These are phyloP conservation scores for Iris pallida DNA, from an alignment of 116 monocot species.

Conservation along the genomic window DNA sequence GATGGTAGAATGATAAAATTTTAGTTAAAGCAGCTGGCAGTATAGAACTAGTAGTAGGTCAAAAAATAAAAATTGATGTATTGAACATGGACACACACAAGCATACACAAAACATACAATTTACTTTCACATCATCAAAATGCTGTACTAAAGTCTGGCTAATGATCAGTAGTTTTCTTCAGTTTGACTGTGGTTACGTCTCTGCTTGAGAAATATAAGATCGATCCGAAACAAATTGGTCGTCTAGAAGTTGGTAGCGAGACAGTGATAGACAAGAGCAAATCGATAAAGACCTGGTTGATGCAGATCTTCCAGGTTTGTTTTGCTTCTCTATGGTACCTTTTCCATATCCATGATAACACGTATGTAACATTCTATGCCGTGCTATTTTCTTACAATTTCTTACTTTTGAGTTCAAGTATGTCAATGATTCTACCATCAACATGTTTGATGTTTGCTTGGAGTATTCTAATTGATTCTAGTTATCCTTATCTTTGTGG, in stretches of 20 bases:
- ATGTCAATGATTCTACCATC: too few relatives aligned
- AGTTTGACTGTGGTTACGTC: constrained; percentile 83
- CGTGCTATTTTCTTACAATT: background rate
- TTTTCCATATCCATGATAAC: background rate
- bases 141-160: background rate
- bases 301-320: constrained; percentile 90
- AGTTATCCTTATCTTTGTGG: background rate
- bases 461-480: background rate
- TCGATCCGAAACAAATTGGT: constrained; percentile 78
- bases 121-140: background rate
- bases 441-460: background rate
- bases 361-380: background rate
- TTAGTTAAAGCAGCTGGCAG: too few relatives aligned
- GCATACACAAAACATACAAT: too few relatives aligned
- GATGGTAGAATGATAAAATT: too few relatives aligned
- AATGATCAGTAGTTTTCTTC: constrained; percentile 4
- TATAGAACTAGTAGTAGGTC: too few relatives aligned
- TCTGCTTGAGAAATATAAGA: constrained; percentile 71
- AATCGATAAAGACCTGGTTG: constrained; percentile 86
- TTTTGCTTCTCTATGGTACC: background rate
- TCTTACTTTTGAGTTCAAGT: background rate
- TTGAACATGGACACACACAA: too few relatives aligned
- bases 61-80: too few relatives aligned
- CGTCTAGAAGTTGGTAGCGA: constrained; percentile 93
- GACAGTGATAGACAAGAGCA: constrained; percentile 96